A percentile compares a stretch with the other conserved stretches of the same genome.
phyloP scores from a whole-genome alignment of 2,329 filamentous ascomycete genomes.

The Truncatella angustata region DNA sequence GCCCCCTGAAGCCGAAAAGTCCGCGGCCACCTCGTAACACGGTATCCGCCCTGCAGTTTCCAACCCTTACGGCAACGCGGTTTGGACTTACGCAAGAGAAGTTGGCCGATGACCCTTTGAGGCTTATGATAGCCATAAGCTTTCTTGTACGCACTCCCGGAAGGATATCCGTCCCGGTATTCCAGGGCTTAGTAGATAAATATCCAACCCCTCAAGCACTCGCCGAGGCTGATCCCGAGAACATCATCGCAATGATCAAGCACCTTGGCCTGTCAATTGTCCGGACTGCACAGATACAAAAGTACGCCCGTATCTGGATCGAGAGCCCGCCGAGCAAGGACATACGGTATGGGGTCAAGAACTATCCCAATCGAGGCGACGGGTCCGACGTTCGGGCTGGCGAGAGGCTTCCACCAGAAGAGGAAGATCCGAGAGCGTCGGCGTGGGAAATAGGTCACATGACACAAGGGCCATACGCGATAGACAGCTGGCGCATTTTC shows the following conservation, averaged over 20 bases:
- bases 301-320: constrained; percentile 69
- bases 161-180: constrained; percentile 70
- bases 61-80: constrained; percentile 56
- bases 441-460: constrained; percentile 86
- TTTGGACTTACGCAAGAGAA: constrained; percentile 88
- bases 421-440: constrained; percentile 26
- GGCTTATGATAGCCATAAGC: constrained; percentile 76
- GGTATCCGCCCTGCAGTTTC: constrained; percentile 62
- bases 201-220: constrained; percentile 69
- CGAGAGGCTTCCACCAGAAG: constrained; percentile 25
- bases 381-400: constrained; percentile 27
- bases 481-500: constrained; percentile 93
- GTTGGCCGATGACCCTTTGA: constrained; percentile 72
- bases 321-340: constrained; percentile 58
- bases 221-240: constrained; percentile 51
- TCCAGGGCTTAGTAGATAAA: constrained; percentile 63
- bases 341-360: constrained; percentile 51
- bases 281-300: constrained; percentile 66
- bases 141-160: constrained; percentile 83
- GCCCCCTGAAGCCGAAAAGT: constrained; percentile 18
- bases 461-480: constrained; percentile 76
- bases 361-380: constrained; percentile 36
- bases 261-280: constrained; percentile 70
- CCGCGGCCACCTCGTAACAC: constrained; percentile 39
- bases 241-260: constrained; percentile 61